Base-by-base conservation (phyloP, 2,329 filamentous ascomycete species). In the Phaeosphaeria sp. region DNA sequence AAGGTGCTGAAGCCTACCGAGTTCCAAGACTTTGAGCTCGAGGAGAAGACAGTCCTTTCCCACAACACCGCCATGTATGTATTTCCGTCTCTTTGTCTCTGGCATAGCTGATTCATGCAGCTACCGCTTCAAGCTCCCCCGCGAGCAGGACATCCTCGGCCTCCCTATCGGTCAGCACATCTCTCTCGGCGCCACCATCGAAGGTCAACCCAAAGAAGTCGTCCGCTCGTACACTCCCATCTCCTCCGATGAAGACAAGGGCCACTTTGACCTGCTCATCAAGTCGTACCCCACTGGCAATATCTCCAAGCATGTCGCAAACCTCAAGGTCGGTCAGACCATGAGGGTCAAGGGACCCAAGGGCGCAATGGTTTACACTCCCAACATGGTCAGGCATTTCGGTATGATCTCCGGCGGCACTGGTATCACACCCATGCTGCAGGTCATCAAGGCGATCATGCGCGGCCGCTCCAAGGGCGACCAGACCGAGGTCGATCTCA, bases 131-230 rank as follows among this genome's bases (percentile, higher is more conserved):
- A 85, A 86, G 65, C 91, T 99, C 42, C 93, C 93, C 56, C 84
- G 84, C 51, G 82, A 89, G 42, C 89, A 83, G 70, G 87, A 91
- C 67, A 92, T 97, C 77, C 91, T 98, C 72, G 95, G 95, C 74
- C 90, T 98, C 44, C 94, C 95, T 67, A 98, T 98, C 82, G 95
- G 95, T 75, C 95, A 99, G 83, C 95, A 99, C 84, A 97, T 99
- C 81, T 97, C 94, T 62, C 92, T 99, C 75, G 92, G 90, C 67
- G 94, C 74, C 23, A 78, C 71, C 27, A 76, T 81, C 46, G 74
- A 73, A 44, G 79, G 79, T 62, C 78, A 79, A 59, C 77, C 77
- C 52, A 77, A 77, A 50, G 68, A 76, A 64, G 72, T 78, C 57
- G 72, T 78, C 21, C 77, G 77, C 61, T 79, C 77, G 22, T 79